phyloP scores from a whole-genome alignment of 140 eudicot genomes.

The Erigeron philadelphicus region DNA sequence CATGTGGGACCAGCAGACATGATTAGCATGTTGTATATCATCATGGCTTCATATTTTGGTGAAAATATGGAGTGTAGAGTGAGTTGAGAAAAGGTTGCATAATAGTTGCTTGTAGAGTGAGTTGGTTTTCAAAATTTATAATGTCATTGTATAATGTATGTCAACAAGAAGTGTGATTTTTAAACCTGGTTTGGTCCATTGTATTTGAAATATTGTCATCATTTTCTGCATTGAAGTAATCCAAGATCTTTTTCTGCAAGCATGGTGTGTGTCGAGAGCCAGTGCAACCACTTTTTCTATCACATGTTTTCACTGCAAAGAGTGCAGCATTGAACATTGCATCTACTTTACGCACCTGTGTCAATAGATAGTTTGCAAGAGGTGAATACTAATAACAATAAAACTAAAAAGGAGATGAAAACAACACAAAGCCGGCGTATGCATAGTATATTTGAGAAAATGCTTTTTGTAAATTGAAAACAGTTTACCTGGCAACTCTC shows the following conservation, averaged over 20 bases:
- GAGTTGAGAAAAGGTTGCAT: not conserved
- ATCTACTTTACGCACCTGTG: conserved; percentile 69
- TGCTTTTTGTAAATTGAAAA: not conserved
- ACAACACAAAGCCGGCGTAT: not conserved
- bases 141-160: conserved; percentile 1
- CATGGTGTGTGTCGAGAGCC: conserved; percentile 66
- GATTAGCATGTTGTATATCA: not conserved
- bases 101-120: not conserved
- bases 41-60: not conserved
- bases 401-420: not conserved
- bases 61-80: not conserved
- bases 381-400: not conserved
- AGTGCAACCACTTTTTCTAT: conserved; percentile 53
- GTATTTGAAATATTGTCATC: conserved; percentile 40
- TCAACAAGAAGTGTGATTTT: not conserved
- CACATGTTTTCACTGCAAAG: conserved; percentile 64
- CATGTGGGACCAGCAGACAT: not conserved
- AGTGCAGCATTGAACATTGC: conserved; percentile 67
- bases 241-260: conserved; percentile 63
- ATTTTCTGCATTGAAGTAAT: conserved; percentile 56
- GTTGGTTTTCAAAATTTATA: not conserved
- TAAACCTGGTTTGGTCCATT: conserved; percentile 63
- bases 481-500: conserved; percentile 74
- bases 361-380: conserved; percentile 20
- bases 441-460: not conserved